Base-by-base conservation (phyloP, 331 rosid genomes). In the Pyrus hybrid region DNA sequence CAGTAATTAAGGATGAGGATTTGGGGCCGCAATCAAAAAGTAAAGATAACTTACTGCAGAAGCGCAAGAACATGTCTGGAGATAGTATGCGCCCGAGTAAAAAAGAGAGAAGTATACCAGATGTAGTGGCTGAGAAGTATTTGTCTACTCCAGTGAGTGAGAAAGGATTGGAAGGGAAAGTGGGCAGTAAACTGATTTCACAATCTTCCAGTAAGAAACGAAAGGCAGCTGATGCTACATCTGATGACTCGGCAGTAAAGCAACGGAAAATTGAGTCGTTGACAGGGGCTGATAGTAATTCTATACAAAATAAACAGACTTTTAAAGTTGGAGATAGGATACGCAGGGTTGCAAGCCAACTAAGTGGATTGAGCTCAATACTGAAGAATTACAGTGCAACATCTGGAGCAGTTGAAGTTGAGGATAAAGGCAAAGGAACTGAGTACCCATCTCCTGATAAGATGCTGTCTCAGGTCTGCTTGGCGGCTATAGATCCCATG, bases 321-420 rank as follows among this genome's bases (percentile, higher is more conserved):
- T 85, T 80, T 61, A 76, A 67, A 67, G 84, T 87, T 65, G 91
- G 91, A 80, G 91, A 83, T 69, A 76, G 87, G 63, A 87, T 87
- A 61, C 68, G 67, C 20, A 83, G 84, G 80, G 87, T 81, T 47
- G 89, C 89, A 6, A 81, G 76, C 86, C 88, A 79, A 25, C 79
- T 87, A 67, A 85, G 74, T 21, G 80, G 83, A 25, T 79, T 76
- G 5, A 85, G 76, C 81, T 81, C 91, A 18, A 73, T 87, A 20
- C 76, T 85, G 63, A 85, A 70, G 84, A 58, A 26, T 32, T 56
- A 57, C 29, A 81, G 63, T 68, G 80, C 78, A 21, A 66, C 71
- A 45, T 67, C 78, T 60, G 67, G 60, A 73, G 69, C 30, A 22
- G n/a, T 81, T 26, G 67, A 3, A 32, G 58, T 26, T 14, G 63